phyloP scores from a whole-genome alignment of 176 grass and related monocot species.

The Oryza longistaminata region DNA sequence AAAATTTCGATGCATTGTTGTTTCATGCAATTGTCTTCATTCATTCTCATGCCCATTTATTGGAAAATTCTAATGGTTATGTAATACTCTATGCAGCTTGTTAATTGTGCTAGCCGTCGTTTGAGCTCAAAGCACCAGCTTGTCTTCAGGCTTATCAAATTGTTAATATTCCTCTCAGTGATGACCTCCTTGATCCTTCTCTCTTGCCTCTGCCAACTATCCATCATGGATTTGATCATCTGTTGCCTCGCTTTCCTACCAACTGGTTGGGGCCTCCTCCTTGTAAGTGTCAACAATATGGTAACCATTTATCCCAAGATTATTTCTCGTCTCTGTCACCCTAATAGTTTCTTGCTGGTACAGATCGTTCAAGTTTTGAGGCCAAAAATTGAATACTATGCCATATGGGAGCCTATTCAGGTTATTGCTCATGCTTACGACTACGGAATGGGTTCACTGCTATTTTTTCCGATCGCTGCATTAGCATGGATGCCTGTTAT shows the following conservation, averaged over 20 bases:
- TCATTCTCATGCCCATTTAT: constrained; percentile 23
- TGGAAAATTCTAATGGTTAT: constrained; percentile 3
- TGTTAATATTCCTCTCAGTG: constrained; percentile 70
- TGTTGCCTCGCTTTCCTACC: constrained; percentile 93
- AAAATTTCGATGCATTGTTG: neutral
- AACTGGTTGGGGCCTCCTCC: constrained; percentile 87
- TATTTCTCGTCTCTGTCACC: neutral
- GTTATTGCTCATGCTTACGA: constrained; percentile 90
- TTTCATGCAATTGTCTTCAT: constrained; percentile 18
- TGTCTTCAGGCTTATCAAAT: constrained; percentile 81
- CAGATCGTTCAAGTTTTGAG: constrained; percentile 91
- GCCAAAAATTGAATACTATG: constrained; percentile 70
- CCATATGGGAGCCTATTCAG: constrained; percentile 84
- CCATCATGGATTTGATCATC: constrained; percentile 74
- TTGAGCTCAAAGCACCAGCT: constrained; percentile 88
- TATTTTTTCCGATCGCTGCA: constrained; percentile 75
- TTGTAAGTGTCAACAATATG: constrained; percentile 47
- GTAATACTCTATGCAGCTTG: constrained; percentile 54
- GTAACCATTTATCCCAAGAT: neutral
- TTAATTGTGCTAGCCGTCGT: constrained; percentile 60
- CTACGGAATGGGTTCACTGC: constrained; percentile 76
- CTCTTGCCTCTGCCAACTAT: constrained; percentile 70
- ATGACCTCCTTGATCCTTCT: constrained; percentile 70
- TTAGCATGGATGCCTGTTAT: constrained; percentile 91
- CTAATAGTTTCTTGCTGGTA: neutral